Percentiles rank a stretch among this genome's conserved stretches.
These are phyloP conservation scores for Venturiaceae sp. DNA, from an alignment of 2,329 filamentous ascomycete species.

Conservation along the genomic window DNA sequence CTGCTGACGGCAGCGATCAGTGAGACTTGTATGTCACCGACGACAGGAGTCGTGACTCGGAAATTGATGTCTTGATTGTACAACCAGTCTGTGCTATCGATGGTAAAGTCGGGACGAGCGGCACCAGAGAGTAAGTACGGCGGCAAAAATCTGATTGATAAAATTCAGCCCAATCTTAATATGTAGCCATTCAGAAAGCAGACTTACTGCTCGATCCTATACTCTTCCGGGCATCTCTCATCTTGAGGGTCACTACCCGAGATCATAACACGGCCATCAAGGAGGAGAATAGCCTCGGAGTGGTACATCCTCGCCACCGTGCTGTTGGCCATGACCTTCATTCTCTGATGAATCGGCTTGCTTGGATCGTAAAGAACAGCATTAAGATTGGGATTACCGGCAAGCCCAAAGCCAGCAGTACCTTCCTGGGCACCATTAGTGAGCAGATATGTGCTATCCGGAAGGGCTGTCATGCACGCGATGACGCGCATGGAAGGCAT, in stretches of 20 bases:
- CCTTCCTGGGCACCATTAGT: conserved; percentile 50
- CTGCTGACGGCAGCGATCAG: conserved; percentile 52
- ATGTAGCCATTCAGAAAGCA: conserved; percentile 38
- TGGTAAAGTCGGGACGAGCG: conserved; percentile 30
- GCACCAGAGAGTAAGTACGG: conserved; percentile 25
- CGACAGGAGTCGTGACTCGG: conserved; percentile 36
- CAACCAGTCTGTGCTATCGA: conserved; percentile 39
- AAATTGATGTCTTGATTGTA: conserved; percentile 47
- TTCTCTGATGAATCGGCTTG: conserved; percentile 41
- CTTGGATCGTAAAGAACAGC: conserved; percentile 49
- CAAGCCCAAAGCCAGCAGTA: conserved; percentile 51
- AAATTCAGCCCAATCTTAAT: conserved; percentile 41
- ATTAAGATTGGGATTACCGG: conserved; percentile 41
- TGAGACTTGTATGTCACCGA: conserved; percentile 37
- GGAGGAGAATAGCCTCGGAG: conserved; percentile 47
- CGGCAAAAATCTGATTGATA: conserved; percentile 33
- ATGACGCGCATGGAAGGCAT: conserved; percentile 51
- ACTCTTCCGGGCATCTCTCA: too few species aligned
- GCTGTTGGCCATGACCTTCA: conserved; percentile 33
- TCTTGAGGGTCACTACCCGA: conserved; percentile 53
- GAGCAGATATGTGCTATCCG: conserved; percentile 50
- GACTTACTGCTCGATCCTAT: conserved; percentile 51
- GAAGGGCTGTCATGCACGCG: conserved; percentile 49
- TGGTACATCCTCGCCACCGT: conserved; percentile 46
- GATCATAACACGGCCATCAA: conserved; percentile 50